Base-by-base conservation (phyloP, 352 stramenopile species). In the Globisporangium perplexum region DNA sequence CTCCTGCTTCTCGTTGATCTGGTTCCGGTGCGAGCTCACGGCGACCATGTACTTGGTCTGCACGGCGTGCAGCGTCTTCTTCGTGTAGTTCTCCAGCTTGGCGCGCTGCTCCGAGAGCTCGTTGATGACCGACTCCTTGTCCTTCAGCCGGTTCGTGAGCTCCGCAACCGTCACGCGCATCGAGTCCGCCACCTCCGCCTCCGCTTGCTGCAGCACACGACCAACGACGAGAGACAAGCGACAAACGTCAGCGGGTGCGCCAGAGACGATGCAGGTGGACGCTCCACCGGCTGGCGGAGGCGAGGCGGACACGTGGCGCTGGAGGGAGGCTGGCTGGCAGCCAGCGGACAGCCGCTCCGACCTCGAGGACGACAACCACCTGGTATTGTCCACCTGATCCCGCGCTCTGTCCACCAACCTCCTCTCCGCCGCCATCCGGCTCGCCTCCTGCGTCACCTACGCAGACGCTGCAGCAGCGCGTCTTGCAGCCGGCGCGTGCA, bases 11-110 rank as follows among this genome's bases (percentile, higher is more conserved):
- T 95, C 86, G 55, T 82, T 82, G 57, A 95, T 63, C 66, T 95
- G 86, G 67, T 94, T 95, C 55, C 82, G 81, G 55, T 95, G 83
- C 5, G 83, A 90, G 53, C 83, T 93, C 46, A 95, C 82, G 11
- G 83, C 80, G 28, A 95, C 83, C 81, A 93, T 93, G 66, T 95
- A 95, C 69, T 95, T 95, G 54, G 79, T 93, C 65, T 95, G 86
- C 41, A 95, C 83, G n/a, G 82, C 82, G 62, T 94, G 81, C 38
- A 95, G 74, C 28, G 86, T 95, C 64, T 95, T 95, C 66, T 91
- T 91, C 7, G 86, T 95, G 73, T 95, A 95, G 42, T 88, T 95
- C 61, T 95, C 85, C 30, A 95, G 73, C 64, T 95, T 95, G 12
- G 83, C 68, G 33, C 82, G 77, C 65, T 95, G 81, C 64, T 93